Evolutionary conservation across 1,139 yeast genomes (phyloP).

Genomic region (Geotrichum aggregatum): DNA sequence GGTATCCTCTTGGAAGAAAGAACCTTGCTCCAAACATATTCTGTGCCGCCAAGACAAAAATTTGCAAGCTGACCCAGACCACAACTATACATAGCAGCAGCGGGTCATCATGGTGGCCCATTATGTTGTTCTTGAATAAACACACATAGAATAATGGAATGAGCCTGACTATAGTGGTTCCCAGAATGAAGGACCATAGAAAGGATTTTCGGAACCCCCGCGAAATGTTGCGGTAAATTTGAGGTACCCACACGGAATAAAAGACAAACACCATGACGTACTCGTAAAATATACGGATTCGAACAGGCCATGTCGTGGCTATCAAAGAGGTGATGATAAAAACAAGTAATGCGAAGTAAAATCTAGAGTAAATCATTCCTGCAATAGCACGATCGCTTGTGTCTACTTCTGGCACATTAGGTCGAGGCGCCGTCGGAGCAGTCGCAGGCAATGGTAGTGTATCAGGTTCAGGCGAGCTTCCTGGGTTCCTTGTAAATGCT

Average conservation of each 20-base stretch:
- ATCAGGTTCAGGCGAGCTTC: background rate
- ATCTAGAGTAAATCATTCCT: slow-evolving; percentile 59
- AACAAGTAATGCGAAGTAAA: slow-evolving; percentile 56
- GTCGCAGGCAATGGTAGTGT: slow-evolving; percentile 10
- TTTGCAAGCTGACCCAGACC: slow-evolving; percentile 56
- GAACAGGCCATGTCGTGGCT: slow-evolving; percentile 61
- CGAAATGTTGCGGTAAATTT: slow-evolving; percentile 70
- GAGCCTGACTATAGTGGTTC: slow-evolving; percentile 59
- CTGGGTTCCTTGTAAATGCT: background rate
- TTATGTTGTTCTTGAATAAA: slow-evolving; percentile 41
- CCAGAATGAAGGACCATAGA: slow-evolving; percentile 65
- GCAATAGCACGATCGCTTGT: slow-evolving; percentile 56
- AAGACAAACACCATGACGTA: slow-evolving; percentile 48
- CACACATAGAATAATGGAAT: slow-evolving; percentile 64
- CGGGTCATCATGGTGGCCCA: slow-evolving; percentile 58
- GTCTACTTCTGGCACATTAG: slow-evolving; percentile 29
- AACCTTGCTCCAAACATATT: slow-evolving; percentile 71
- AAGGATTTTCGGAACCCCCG: slow-evolving; percentile 60
- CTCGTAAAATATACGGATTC: slow-evolving; percentile 55
- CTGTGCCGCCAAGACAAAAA: slow-evolving; percentile 56
- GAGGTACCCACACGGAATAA: slow-evolving; percentile 89
- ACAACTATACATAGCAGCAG: slow-evolving; percentile 45
- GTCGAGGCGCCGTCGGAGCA: slow-evolving; percentile 28
- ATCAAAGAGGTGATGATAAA: slow-evolving; percentile 57
- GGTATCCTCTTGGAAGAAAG: slow-evolving; percentile 68